A percentile compares a stretch with the other conserved stretches of the same genome.
Conservation (phyloP, 805 yeast genomes). For the Ogataea nonfermentans region DNA sequence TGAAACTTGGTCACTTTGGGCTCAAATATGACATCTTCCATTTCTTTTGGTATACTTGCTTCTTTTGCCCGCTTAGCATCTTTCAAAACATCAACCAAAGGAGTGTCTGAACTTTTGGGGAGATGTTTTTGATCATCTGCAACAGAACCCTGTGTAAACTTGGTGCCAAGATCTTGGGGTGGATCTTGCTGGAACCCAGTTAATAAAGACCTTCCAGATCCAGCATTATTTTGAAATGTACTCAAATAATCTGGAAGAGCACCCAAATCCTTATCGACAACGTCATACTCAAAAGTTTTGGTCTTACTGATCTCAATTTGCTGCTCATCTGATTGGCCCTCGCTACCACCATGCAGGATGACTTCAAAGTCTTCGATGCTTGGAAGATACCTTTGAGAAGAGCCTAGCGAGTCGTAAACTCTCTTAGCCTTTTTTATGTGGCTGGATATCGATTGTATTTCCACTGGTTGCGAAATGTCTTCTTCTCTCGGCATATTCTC, state of each 20-base stretch:
- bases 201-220: background rate
- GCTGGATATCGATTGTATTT: too few relatives aligned
- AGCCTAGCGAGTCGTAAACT: background rate
- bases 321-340: background rate
- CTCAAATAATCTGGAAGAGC: background rate
- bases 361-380: slow-evolving; percentile 18
- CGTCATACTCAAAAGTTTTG: too few relatives aligned
- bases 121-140: background rate
- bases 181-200: background rate
- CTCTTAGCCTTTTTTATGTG: background rate
- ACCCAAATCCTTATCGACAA: too few relatives aligned
- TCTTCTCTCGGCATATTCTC: background rate
- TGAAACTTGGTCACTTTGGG: slow-evolving; percentile 15
- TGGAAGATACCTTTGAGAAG: slow-evolving; percentile 13
- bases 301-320: background rate
- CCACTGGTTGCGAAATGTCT: background rate
- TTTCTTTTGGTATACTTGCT: slow-evolving; percentile 3
- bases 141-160: background rate
- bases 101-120: slow-evolving; percentile 1
- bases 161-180: background rate
- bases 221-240: background rate
- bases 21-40: background rate
- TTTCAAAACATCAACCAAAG: slow-evolving; percentile 9
- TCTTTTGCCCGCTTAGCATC: slow-evolving; percentile 13
- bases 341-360: slow-evolving; percentile 2